Base-by-base conservation (phyloP, 2,329 filamentous ascomycete species). In the Botrytis cinerea region DNA sequence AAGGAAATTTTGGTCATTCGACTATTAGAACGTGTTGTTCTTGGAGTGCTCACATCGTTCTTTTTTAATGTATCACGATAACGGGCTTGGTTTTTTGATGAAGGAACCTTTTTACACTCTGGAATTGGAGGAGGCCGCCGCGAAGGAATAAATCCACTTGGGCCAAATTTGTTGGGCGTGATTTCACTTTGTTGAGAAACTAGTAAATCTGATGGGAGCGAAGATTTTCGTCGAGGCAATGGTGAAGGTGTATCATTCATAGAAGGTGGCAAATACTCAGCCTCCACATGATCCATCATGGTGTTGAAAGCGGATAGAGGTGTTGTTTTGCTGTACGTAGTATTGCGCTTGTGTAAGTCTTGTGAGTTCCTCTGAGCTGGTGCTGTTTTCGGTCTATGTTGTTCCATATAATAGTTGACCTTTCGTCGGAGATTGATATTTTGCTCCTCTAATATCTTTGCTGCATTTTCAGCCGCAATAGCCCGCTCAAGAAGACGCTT, bases 391-490 rank as follows among this genome's bases (percentile, higher is more conserved):
- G 75, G 75, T 25, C 74, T 76, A 16, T 77, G 73, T 40, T 72
- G 68, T 40, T 71, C 59, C 66, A 54, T 74, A 61, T 73, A 80
- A 35, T 76, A 75, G 22, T 76, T 74, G 14, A 79, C 71, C 72
- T 72, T 74, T 25, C 71, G 61, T 70, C 76, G 74, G n/a, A 79
- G 78, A 45, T 75, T 48, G 0, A 71, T 73, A 32, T 80, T 79
- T 38, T 77, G 73, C 45, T 77, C 74, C 54, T 69, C 71, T 4
- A 80, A 72, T n/a, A 64, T 28, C 60, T 77, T 77, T 12, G 79
- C 77, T 22, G 73, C 70, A 72, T 76, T 72, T 76, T 80, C 79
- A 2, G 79, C 79, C n/a, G 74, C 74, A 28, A 73, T 25, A n/a
- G 68, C 72, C 35, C 74, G 72, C 35, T 68, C 68, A 18, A 75